Conservation (phyloP, 257 asterid species). For the Pogostemon cablin region DNA sequence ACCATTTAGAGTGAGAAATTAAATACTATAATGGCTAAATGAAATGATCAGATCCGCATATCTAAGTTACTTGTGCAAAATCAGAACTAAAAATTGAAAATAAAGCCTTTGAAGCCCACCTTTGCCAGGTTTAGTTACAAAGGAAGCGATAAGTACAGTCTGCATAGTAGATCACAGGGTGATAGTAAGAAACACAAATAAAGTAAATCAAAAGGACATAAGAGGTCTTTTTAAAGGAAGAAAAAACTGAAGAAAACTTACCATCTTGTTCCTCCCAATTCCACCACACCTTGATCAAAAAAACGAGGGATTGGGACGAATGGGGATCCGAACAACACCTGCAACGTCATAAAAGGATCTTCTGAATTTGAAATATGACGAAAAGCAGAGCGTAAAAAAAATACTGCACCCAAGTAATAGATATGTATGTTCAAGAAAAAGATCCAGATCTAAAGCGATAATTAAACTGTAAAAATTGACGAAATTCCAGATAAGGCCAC, state of each 20-base stretch:
- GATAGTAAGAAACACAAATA: constrained; percentile 15
- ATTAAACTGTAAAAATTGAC: no score
- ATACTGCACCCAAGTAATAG: neutral
- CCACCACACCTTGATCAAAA: constrained; percentile 33
- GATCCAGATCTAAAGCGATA: no score
- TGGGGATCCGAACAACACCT: constrained; percentile 26
- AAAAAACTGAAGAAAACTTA: constrained; percentile 27
- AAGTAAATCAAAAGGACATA: neutral
- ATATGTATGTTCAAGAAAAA: no score
- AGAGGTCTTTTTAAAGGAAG: neutral
- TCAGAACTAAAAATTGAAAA: constrained; percentile 2
- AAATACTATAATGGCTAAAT: neutral
- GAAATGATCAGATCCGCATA: constrained; percentile 14
- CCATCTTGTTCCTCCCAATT: constrained; percentile 56
- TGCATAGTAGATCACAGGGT: constrained; percentile 37
- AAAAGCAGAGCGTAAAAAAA: neutral
- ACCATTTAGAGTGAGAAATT: constrained; percentile 2
- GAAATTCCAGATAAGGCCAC: no score
- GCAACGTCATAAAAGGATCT: constrained; percentile 25
- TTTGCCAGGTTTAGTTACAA: constrained; percentile 85
- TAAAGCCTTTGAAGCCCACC: constrained; percentile 47
- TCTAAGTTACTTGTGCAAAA: neutral
- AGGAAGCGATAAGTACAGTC: constrained; percentile 93
- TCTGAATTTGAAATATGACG: constrained; percentile 13
- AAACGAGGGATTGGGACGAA: constrained; percentile 5